Percentiles rank a stretch among this genome's conserved stretches.
Evolutionary conservation across 352 stramenopile species (phyloP).

Genomic region (Pythium scleroteichum): DNA sequence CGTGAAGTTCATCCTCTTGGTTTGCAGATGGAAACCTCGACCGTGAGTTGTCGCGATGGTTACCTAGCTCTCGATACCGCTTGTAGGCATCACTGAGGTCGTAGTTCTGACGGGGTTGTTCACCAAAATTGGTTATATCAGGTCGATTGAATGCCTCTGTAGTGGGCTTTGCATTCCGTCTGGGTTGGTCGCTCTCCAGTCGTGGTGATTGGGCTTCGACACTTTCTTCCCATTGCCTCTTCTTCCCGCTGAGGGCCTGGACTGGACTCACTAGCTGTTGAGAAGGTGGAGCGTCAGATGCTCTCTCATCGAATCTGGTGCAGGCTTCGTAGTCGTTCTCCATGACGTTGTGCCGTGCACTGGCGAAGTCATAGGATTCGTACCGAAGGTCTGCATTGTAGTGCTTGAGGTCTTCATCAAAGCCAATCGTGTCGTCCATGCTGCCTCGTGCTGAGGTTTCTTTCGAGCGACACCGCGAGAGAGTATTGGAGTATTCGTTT

Average conservation of each 20-base stretch:
- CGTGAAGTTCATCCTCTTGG: not conserved
- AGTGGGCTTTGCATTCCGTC: no score
- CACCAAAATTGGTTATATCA: not conserved
- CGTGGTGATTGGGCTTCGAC: no score
- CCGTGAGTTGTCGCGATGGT: not conserved
- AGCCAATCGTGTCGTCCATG: not conserved
- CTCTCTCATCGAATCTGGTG: not conserved
- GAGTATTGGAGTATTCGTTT: constrained; percentile 11
- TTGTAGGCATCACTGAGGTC: constrained; percentile 17
- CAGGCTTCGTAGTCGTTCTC: not conserved
- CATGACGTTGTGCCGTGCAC: not conserved
- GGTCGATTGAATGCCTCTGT: no score
- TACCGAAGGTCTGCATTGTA: not conserved
- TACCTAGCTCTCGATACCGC: constrained; percentile 16
- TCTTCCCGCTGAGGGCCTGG: not conserved
- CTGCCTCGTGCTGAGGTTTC: not conserved
- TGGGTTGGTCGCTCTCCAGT: no score
- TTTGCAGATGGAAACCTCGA: not conserved
- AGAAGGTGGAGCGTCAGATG: not conserved
- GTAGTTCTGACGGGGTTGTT: constrained; percentile 17
- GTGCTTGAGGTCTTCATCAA: constrained; percentile 3
- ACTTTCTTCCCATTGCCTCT: not conserved
- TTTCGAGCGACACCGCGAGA: not conserved
- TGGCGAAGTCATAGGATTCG: not conserved
- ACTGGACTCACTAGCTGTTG: not conserved